phyloP scores from a whole-genome alignment of 345 rosid genomes.

The Arabidopsis arenosa region DNA sequence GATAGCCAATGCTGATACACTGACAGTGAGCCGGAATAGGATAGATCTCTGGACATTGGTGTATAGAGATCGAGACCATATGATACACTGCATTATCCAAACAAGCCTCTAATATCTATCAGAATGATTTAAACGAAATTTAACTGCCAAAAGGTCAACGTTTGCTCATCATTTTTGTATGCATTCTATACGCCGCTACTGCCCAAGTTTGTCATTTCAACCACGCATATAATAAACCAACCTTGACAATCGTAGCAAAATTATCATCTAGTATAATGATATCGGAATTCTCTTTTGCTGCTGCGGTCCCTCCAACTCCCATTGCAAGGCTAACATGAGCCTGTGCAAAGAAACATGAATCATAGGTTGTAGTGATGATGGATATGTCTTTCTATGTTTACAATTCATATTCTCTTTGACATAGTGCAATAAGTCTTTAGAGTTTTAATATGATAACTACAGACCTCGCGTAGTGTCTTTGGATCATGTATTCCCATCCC shows the following conservation, averaged over 20 bases:
- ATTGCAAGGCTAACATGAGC: slow-evolving; percentile 88
- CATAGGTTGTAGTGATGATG: slow-evolving; percentile 27
- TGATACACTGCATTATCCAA: slow-evolving; percentile 63
- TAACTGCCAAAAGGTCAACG: not conserved
- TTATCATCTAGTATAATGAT: slow-evolving; percentile 78
- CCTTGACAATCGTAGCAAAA: slow-evolving; percentile 85
- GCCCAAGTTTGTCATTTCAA: slow-evolving; percentile 1
- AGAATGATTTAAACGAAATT: not conserved
- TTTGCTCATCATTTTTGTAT: not conserved
- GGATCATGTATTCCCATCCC: slow-evolving; percentile 95
- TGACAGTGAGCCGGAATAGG: slow-evolving; percentile 84
- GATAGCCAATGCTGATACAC: slow-evolving; percentile 68
- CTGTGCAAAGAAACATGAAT: slow-evolving; percentile 52
- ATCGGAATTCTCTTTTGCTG: slow-evolving; percentile 85
- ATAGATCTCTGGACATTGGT: slow-evolving; percentile 84
- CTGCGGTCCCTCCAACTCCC: slow-evolving; percentile 88
- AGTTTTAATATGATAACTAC: slow-evolving; percentile 5
- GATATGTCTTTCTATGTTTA: slow-evolving; percentile 8
- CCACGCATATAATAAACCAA: slow-evolving; percentile 37
- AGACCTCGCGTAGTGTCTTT: slow-evolving; percentile 70
- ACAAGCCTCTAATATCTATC: slow-evolving; percentile 20
- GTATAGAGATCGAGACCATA: slow-evolving; percentile 85
- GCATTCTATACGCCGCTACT: not conserved
- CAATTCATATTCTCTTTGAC: not conserved
- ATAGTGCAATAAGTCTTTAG: not conserved